Evolutionary conservation across 345 rosid species (phyloP), one percentile per base, ranked within the genome.

Genomic region (Eucalyptus paniculata): DNA sequence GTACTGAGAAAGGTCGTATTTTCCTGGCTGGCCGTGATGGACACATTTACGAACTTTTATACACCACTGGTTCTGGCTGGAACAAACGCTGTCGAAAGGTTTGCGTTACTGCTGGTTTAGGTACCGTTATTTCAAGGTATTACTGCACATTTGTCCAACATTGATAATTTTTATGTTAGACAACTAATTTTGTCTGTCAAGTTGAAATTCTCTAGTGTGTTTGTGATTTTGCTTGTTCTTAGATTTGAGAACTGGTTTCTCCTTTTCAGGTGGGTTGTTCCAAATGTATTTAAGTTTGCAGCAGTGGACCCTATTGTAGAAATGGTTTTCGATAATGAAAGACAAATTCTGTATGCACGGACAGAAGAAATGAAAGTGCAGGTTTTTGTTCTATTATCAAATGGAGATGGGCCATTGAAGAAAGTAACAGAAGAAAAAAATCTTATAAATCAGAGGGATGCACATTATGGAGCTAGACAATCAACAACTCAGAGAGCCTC

Each of bases 341-440:
- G 99, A 91, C 98, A 96, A 88, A 94, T 97, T 91, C 91, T 98
- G 91, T 98, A 96, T 95, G 96, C 97, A 87, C 95, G 97, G 90
- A 96, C 97, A 87, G 99, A 98, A 91, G 99, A 96, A 81, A 96
- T 94, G 97, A 98, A 97, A 92, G 96, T 98, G 91, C 99, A 97
- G 92, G 99, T 94, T 90, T 98, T 93, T 92, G 91, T 94, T 88
- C 87, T 95, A 88, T 98, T 96, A 88, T 92, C 96, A 91, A 91
- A 92, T 92, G 98, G 96, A 91, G 98, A 95, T 86, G 97, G 99
- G 67, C 92, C 96, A 47, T 92, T 97, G 92, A 98, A 95, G 93
- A 98, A 96, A 93, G 97, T 97, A 83, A 96, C 99, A 47, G 99
- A 98, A 91, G 99, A 97, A 95, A 96, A 93, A 92, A 98, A 95